Evolutionary conservation across 1,139 yeast genomes (phyloP).

Genomic region (Blastobotrys arbuscula): DNA sequence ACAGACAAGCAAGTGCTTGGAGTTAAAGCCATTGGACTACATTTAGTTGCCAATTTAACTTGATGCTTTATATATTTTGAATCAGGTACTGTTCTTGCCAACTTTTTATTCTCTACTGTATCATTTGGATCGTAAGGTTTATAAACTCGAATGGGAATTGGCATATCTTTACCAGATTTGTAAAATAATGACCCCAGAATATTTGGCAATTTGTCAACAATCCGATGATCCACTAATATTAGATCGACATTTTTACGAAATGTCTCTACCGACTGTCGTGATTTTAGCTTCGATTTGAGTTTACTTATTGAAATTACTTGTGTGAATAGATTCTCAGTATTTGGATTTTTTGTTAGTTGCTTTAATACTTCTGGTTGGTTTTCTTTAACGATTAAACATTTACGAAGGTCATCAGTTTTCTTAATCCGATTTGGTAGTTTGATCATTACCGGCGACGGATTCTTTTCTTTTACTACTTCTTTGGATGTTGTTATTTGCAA

Average conservation of each 20-base stretch:
- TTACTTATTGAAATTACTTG: conserved; percentile 26
- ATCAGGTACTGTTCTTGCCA: conserved; percentile 18
- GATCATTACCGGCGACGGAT: conserved; percentile 22
- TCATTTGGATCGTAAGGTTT: conserved; percentile 15
- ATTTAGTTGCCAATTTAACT: conserved; percentile 23
- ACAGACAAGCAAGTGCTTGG: conserved; percentile 27
- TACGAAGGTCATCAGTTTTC: conserved; percentile 19
- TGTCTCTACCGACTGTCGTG: conserved; percentile 15
- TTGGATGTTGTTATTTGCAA: conserved; percentile 18
- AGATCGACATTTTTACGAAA: conserved; percentile 22
- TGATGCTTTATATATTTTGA: conserved; percentile 22
- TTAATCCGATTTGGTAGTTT: conserved; percentile 24
- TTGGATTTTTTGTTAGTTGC: conserved; percentile 19
- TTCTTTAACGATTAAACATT: conserved; percentile 26
- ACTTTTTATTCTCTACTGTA: conserved; percentile 17
- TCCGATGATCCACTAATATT: conserved; percentile 23
- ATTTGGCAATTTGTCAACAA: conserved; percentile 22
- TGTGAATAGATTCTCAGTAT: conserved; percentile 24
- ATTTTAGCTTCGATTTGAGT: conserved; percentile 20
- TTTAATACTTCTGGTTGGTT: conserved; percentile 23
- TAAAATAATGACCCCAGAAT: conserved; percentile 24
- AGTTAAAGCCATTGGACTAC: conserved; percentile 22
- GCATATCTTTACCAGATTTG: conserved; percentile 25
- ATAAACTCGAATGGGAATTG: conserved; percentile 24
- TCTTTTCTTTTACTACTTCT: conserved; percentile 12